These are phyloP conservation scores for Capronia epimyces DNA, from an alignment of 2,329 filamentous ascomycete genomes.

Conservation along the genomic window DNA sequence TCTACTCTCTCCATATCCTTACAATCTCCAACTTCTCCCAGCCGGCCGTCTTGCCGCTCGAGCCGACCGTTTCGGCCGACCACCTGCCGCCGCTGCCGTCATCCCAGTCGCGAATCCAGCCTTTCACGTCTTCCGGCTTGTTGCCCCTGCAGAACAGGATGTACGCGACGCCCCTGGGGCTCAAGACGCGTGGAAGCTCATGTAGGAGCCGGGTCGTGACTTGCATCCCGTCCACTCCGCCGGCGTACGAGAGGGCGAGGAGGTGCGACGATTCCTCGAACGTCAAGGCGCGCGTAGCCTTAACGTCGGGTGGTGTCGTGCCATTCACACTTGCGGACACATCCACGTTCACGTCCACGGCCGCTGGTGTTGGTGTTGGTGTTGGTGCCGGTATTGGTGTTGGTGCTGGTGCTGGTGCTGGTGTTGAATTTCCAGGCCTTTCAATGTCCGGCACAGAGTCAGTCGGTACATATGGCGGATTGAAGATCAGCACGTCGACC, in stretches of 20 bases:
- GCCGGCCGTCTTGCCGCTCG: conserved; percentile 79
- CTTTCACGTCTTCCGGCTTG: conserved; percentile 68
- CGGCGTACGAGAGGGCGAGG: conserved; percentile 80
- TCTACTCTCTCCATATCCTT: conserved; percentile 63
- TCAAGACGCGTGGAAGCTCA: conserved; percentile 60
- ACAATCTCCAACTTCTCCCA: conserved; percentile 93
- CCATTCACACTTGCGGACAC: too few relatives aligned
- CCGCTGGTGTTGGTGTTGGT: neutral
- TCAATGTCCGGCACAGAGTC: conserved; percentile 56
- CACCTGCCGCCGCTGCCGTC: conserved; percentile 43
- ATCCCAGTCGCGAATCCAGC: conserved; percentile 54
- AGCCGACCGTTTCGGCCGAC: conserved; percentile 70
- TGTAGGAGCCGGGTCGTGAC: conserved; percentile 74
- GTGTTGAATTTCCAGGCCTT: neutral
- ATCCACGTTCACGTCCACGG: neutral
- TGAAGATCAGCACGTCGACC: conserved; percentile 88
- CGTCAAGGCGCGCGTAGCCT: conserved; percentile 26
- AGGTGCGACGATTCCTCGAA: conserved; percentile 81
- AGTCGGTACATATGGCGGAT: conserved; percentile 94
- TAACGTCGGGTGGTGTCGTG: neutral
- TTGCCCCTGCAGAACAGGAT: conserved; percentile 88
- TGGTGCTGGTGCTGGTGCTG: neutral
- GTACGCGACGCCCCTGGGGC: conserved; percentile 71
- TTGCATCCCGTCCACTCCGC: conserved; percentile 88
- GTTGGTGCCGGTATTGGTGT: conserved; percentile 5